These are phyloP conservation scores for Lactarius quietus DNA, from an alignment of 768 basidiomycete genomes.

Conservation along the genomic window DNA sequence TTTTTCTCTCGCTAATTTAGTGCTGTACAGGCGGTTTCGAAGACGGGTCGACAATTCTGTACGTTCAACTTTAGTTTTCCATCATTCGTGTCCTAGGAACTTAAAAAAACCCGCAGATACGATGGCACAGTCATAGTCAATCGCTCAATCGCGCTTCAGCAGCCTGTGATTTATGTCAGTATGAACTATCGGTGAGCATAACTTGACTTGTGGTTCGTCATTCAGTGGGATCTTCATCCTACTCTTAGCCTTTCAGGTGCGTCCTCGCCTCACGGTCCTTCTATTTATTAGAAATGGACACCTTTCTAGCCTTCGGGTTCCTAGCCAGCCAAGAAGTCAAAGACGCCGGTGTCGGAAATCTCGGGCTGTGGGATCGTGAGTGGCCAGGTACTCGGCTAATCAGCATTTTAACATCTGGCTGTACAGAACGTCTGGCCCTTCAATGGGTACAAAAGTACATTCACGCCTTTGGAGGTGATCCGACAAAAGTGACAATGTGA, in stretches of 20 bases:
- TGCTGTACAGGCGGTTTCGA: neutral
- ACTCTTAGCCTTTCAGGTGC: slow-evolving; percentile 11
- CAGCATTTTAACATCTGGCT: too few species aligned
- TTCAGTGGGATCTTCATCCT: neutral
- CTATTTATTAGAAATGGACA: too few species aligned
- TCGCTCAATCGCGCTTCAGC: slow-evolving; percentile 25
- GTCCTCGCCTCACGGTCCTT: neutral
- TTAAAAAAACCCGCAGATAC: too few species aligned
- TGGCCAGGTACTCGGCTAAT: too few species aligned
- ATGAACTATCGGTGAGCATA: slow-evolving; percentile 29
- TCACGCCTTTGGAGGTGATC: too few species aligned
- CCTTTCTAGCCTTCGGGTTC: slow-evolving; percentile 27
- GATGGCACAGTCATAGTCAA: slow-evolving; percentile 22
- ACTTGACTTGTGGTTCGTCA: neutral
- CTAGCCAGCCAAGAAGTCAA: too few species aligned
- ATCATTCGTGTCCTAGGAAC: too few species aligned
- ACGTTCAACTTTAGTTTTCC: neutral
- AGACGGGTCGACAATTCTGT: neutral
- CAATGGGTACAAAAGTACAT: too few species aligned
- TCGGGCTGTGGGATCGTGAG: too few species aligned
- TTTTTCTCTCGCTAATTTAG: neutral
- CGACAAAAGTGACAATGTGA: too few species aligned
- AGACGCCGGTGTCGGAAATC: too few species aligned
- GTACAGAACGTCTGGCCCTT: too few species aligned
- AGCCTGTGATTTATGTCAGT: slow-evolving; percentile 30